These are phyloP conservation scores for Ascoidea asiatica DNA, from an alignment of 805 yeast species.

Conservation along the genomic window DNA sequence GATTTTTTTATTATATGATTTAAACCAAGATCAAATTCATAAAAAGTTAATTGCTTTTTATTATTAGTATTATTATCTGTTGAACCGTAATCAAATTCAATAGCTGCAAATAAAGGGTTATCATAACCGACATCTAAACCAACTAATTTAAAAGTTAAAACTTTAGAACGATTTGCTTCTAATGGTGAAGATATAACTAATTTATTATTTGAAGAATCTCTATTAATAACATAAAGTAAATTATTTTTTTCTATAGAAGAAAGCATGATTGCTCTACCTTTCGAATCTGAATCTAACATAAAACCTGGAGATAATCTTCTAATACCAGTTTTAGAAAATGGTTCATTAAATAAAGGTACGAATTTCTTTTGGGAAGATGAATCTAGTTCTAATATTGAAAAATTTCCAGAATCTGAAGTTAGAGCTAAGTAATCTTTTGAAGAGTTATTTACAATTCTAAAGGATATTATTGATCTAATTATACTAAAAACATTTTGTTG, in stretches of 20 bases:
- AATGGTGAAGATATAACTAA: constrained; percentile 58
- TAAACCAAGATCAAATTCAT: constrained; percentile 77
- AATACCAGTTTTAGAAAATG: constrained; percentile 62
- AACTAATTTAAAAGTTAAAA: constrained; percentile 36
- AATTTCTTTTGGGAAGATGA: constrained; percentile 19
- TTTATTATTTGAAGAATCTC: constrained; percentile 28
- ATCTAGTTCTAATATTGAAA: constrained; percentile 38
- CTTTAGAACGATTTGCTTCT: constrained; percentile 41
- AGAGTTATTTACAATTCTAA: constrained; percentile 36
- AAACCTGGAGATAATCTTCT: constrained; percentile 68
- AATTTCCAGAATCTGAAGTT: constrained; percentile 70
- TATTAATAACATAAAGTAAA: constrained; percentile 50
- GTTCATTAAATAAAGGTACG: constrained; percentile 41
- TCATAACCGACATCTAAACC: constrained; percentile 69
- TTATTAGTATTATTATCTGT: constrained; percentile 15
- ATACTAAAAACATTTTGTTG: constrained; percentile 42
- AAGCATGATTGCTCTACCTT: constrained; percentile 54
- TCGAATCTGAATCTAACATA: constrained; percentile 55
- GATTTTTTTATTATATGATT: constrained; percentile 53
- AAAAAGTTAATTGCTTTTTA: constrained; percentile 38
- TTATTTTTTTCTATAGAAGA: constrained; percentile 66
- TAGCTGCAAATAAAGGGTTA: constrained; percentile 73
- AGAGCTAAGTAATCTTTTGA: constrained; percentile 45
- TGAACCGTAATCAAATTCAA: constrained; percentile 47
- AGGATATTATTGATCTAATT: constrained; percentile 35